Evolutionary conservation across 2,329 filamentous ascomycete species (phyloP).

Genomic region (Botrytis elliptica): DNA sequence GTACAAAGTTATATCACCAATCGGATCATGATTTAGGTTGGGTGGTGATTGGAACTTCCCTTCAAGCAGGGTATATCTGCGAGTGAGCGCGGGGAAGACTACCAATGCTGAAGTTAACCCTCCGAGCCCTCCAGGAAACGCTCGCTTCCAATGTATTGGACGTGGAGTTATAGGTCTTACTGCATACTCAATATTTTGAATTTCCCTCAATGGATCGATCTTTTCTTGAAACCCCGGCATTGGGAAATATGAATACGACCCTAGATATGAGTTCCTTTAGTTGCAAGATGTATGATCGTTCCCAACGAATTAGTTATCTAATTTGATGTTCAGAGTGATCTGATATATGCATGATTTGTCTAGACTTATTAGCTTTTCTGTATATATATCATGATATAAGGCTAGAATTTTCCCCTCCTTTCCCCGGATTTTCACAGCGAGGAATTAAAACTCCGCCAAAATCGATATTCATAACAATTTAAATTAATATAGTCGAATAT

Average conservation of each 20-base stretch:
- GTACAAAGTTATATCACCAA: conserved; percentile 1
- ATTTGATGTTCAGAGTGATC: neutral
- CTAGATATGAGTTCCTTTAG: neutral
- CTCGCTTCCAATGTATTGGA: conserved; percentile 5
- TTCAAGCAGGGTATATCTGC: conserved; percentile 15
- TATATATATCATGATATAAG: neutral
- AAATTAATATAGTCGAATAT: neutral
- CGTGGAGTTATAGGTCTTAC: neutral
- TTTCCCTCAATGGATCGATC: neutral
- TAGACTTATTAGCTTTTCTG: neutral
- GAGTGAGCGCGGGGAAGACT: conserved; percentile 4
- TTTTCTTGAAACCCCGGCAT: neutral
- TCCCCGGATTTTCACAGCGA: conserved; percentile 15
- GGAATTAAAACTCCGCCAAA: neutral
- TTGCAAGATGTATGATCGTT: neutral
- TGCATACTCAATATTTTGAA: neutral
- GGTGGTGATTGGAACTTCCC: conserved; percentile 1
- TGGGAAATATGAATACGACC: neutral
- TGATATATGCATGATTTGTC: neutral
- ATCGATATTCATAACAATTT: neutral
- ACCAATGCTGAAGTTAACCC: neutral
- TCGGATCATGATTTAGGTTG: neutral
- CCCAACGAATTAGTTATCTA: neutral
- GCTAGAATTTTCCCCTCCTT: conserved; percentile 5
- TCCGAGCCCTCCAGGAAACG: neutral